These are phyloP conservation scores for Vigna hirtella DNA, from an alignment of 306 rosid species.

Conservation along the genomic window DNA sequence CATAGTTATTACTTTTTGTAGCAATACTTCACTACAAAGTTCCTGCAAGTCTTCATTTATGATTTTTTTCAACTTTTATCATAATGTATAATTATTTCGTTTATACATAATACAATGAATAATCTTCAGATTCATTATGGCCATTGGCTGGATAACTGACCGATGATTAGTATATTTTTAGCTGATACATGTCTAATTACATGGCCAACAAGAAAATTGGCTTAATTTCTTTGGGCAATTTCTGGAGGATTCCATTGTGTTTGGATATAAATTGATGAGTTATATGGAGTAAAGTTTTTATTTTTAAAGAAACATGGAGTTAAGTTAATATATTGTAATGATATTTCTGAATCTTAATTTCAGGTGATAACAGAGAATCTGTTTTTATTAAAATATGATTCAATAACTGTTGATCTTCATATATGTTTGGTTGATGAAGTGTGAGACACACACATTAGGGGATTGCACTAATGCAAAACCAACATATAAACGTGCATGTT, in stretches of 20 bases:
- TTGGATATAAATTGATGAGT: neutral
- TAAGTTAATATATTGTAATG: too few relatives aligned
- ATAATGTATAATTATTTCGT: slow-evolving; percentile 53
- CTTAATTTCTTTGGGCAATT: neutral
- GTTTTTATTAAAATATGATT: neutral
- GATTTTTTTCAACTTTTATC: slow-evolving; percentile 31
- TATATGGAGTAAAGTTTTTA: too few relatives aligned
- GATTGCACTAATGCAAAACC: neutral
- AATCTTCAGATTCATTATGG: slow-evolving; percentile 36
- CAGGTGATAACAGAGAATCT: slow-evolving; percentile 1
- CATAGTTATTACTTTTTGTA: slow-evolving; percentile 22
- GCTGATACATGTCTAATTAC: neutral
- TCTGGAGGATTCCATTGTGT: neutral
- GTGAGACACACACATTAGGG: neutral
- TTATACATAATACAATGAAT: slow-evolving; percentile 38
- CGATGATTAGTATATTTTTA: slow-evolving; percentile 15
- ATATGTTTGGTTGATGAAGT: slow-evolving; percentile 19
- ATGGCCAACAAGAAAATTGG: neutral
- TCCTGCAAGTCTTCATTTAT: slow-evolving; percentile 35
- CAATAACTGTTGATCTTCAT: neutral
- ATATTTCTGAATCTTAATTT: neutral
- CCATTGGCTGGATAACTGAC: neutral
- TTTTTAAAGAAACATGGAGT: too few relatives aligned
- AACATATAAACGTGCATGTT: slow-evolving; percentile 1
- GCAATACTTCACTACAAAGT: slow-evolving; percentile 37